Base-by-base conservation (phyloP, 1,284 basidiomycete genomes). In the Hemileccinum hortonii region DNA sequence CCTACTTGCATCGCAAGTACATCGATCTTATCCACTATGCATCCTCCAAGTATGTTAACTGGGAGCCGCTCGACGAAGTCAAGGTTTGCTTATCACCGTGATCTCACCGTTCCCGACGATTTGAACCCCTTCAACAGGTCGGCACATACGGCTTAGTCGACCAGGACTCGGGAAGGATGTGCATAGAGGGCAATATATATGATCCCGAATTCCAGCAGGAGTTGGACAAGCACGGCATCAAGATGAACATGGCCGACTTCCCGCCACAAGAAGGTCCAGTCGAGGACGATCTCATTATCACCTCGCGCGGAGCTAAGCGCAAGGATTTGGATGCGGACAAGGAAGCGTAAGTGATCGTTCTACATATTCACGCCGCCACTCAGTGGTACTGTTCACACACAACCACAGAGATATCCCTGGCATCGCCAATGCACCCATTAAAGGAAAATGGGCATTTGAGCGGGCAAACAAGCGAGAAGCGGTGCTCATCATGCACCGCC, bases 401-500 rank as follows among this genome's bases (percentile, higher is more conserved):
- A 15, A 29, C n/a, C 40, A n/a, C 24, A 42, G 40, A 1, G 32
- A 33, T 9, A 16, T 42, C 40, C 26, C 40, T 29, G 26, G 22
- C 12, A 33, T 29, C 41, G 41, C 41, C 16, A 43, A 30, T 10
- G n/a, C 19, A n/a, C 11, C 19, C 16, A 18, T 45, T n/a, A 36
- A 35, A 36, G 44, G 44, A 16, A 35, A 18, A 16, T 45, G 44
- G 44, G 10, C 3, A 24, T 12, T 69, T 60, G 38, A 37, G 54
- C 41, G 41, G 6, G 38, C 40, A 4, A 54, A 55, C 15, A 65
- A 57, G 29, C 58, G 57, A 3, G 53, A 55, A 6, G 63, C 62
- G 8, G 14, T 65, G 36, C 47, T 65, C 7, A 49, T 60, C 22
- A 55, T 65, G 63, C 58, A 65, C 29, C 44, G 7, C 24, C 61